Conservation (phyloP, 331 rosid genomes). For the Pyracantha coccinea region DNA sequence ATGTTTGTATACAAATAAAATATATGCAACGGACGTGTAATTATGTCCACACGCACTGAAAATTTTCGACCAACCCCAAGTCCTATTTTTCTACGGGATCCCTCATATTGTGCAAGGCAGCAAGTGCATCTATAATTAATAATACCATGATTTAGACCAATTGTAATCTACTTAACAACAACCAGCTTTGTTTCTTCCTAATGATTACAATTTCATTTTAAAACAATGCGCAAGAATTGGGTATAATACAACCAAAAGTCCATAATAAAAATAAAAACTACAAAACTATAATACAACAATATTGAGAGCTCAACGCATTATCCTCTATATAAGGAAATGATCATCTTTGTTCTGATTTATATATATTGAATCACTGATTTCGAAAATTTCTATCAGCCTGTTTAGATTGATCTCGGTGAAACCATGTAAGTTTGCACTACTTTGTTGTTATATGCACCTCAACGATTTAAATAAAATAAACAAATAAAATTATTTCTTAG, state of each 20-base stretch:
- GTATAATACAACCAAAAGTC: neutral
- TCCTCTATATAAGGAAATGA: no score
- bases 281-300: no score
- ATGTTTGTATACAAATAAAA: neutral
- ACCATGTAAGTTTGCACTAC: no score
- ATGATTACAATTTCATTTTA: neutral
- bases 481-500: no score
- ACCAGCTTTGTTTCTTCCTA: neutral
- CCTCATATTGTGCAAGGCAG: neutral
- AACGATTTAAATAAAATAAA: no score
- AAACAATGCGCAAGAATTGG: neutral
- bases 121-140: neutral
- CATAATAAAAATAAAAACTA: neutral
- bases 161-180: conserved; percentile 12
- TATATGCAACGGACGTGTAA: conserved; percentile 4
- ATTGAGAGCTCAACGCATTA: no score
- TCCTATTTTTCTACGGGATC: neutral
- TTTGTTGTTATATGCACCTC: no score
- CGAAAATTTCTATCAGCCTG: no score
- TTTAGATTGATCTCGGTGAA: no score
- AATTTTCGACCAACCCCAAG: neutral
- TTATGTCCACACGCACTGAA: conserved; percentile 11
- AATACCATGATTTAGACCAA: conserved; percentile 16
- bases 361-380: no score
- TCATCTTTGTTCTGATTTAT: no score